phyloP scores from a whole-genome alignment of 768 basidiomycete species.

The Butyriboletus loyo region DNA sequence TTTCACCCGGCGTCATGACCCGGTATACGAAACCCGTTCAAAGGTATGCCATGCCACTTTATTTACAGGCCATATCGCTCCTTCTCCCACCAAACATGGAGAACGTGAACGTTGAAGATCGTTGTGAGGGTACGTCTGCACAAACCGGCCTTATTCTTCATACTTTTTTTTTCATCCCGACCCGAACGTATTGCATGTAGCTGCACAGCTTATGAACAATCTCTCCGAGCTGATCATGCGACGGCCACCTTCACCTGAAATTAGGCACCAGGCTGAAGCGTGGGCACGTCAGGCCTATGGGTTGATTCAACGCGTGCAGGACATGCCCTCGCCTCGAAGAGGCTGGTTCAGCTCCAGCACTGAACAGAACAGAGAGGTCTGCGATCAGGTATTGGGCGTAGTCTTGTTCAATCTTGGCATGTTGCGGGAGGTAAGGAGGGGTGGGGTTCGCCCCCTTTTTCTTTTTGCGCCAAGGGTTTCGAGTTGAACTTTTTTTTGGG shows the following conservation, averaged over 20 bases:
- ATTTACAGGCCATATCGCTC: conserved; percentile 61
- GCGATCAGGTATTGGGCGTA: conserved; percentile 55
- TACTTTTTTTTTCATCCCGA: not conserved
- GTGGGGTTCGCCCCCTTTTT: too few species aligned
- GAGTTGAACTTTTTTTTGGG: too few species aligned
- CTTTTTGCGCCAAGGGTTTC: too few species aligned
- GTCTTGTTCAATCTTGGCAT: conserved; percentile 62
- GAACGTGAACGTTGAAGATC: conserved; percentile 41
- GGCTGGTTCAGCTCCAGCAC: conserved; percentile 19
- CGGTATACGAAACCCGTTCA: not conserved
- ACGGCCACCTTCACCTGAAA: conserved; percentile 34
- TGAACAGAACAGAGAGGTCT: conserved; percentile 36
- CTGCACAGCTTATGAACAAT: conserved; percentile 49
- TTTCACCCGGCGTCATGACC: not conserved
- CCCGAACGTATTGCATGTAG: conserved; percentile 20
- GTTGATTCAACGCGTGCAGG: conserved; percentile 29
- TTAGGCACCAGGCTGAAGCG: conserved; percentile 48
- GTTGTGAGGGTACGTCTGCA: conserved; percentile 52
- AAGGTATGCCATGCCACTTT: conserved; percentile 64
- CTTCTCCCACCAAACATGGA: conserved; percentile 45
- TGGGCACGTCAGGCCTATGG: conserved; percentile 56
- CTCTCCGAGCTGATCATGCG: conserved; percentile 43
- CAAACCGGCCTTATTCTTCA: not conserved
- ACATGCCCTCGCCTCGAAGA: conserved; percentile 11
- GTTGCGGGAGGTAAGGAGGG: conserved; percentile 51